Evolutionary conservation across 768 basidiomycete species (phyloP).

Genomic region (Boletus rufocinnamomeus): DNA sequence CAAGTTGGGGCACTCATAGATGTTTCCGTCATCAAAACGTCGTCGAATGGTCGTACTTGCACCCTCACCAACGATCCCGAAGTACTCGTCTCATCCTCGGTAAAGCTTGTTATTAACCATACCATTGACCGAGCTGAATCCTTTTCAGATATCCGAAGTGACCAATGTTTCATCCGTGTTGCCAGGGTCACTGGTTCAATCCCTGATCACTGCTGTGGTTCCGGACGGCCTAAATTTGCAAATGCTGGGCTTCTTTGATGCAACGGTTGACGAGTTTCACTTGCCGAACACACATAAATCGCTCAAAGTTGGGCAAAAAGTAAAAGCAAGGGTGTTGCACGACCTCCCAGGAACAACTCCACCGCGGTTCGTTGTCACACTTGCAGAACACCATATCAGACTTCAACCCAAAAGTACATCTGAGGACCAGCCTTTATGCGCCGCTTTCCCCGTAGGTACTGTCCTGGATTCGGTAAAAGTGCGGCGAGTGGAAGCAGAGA

Average conservation of each 20-base stretch:
- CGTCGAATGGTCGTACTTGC: conserved; percentile 79
- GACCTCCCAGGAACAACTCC: conserved; percentile 69
- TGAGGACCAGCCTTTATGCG: conserved; percentile 41
- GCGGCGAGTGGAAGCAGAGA: conserved; percentile 71
- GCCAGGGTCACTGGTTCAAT: conserved; percentile 82
- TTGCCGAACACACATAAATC: conserved; percentile 46
- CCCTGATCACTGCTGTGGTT: conserved; percentile 74
- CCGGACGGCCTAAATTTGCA: conserved; percentile 83
- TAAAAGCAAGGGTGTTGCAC: conserved; percentile 85
- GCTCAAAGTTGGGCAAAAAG: conserved; percentile 68
- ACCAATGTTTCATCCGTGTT: conserved; percentile 78
- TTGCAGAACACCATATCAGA: conserved; percentile 68
- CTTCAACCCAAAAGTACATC: conserved; percentile 46
- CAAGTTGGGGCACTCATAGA: conserved; percentile 69
- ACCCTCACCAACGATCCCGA: conserved; percentile 59
- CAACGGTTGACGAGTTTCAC: conserved; percentile 84
- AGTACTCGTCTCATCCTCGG: conserved; percentile 53
- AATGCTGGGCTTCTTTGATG: conserved; percentile 89
- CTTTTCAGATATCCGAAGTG: conserved; percentile 68
- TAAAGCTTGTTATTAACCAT: conserved; percentile 37
- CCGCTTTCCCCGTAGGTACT: conserved; percentile 73
- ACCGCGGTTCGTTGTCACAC: conserved; percentile 79
- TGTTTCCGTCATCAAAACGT: conserved; percentile 63
- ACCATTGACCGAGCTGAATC: conserved; percentile 3
- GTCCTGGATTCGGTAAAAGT: conserved; percentile 75